Base-by-base conservation (phyloP, 768 basidiomycete species). In the Mycena galopus region DNA sequence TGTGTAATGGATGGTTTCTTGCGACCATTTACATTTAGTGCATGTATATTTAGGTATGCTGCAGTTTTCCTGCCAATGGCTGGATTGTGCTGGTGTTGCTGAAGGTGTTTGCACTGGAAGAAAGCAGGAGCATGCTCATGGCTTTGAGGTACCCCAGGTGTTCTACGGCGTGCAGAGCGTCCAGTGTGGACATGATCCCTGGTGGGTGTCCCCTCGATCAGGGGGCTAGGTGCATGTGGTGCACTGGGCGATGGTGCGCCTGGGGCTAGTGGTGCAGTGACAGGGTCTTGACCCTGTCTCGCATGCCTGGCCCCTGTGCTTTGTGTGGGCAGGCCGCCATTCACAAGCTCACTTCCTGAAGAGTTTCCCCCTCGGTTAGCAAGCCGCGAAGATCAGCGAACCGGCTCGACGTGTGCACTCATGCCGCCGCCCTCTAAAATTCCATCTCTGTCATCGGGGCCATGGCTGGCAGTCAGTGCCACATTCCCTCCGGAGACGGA, bases 91-190 rank as follows among this genome's bases (percentile, higher is more conserved):
- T 8, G 0, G 16, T 69, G 67, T 27, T 69, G 67, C 8, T 14
- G 35, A 4, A 25, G 8, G 2, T 60, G 2, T 12, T 71, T 71
- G 27, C n/a, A 1, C 1, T 2, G 12, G 27, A 71, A 55, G 47
- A 71, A 71, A 0, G 64, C 57, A 2, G 70, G 70, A 7, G 58
- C 70, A n/a, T 65, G 70, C 2, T 71, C 70, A 9, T 64, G 39
- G 23, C 47, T 16, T 0, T 19, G 23, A 7, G 65, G 56, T 6
- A 29, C 44, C 2, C 55, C 42, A 3, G 27, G 55, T 6, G 9
- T 25, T 11, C 62, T 50, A 4, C 4, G 35, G 35, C 35, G 35
- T 37, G 35, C 35, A 37, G 35, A 1, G 4, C 30, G 50, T 51
- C 50, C 50, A 6, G 50, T 12, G 10, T 3, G 50, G 50, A 51